phyloP scores from a whole-genome alignment of 148 eudicot species.

The Cornus suecica region DNA sequence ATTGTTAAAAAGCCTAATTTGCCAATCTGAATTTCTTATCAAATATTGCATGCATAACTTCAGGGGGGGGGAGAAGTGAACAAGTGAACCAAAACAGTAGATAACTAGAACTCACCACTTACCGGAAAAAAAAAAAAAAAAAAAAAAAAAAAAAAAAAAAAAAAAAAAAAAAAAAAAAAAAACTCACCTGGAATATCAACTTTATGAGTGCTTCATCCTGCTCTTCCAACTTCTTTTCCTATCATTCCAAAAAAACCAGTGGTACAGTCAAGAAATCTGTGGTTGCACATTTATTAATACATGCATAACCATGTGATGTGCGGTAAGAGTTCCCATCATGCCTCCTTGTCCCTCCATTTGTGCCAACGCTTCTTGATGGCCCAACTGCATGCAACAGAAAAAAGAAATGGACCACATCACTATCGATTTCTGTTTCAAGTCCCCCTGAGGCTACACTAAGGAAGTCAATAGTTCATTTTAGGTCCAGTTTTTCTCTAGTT shows the following conservation, averaged over 20 bases:
- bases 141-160: no score
- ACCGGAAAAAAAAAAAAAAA: no score
- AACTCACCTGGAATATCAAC: conserved; percentile 62
- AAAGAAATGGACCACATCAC: conserved; percentile 27
- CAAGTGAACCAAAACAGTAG: conserved; percentile 1
- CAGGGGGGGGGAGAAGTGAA: no score
- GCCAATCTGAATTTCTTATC: background rate
- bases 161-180: no score
- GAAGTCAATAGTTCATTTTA: background rate
- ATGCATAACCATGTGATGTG: background rate
- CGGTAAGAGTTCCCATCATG: conserved; percentile 19
- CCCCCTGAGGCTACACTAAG: conserved; percentile 1
- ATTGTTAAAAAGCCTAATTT: no score
- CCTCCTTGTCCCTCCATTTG: conserved; percentile 26
- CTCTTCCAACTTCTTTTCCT: conserved; percentile 73
- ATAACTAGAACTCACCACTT: conserved; percentile 27
- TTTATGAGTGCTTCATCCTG: conserved; percentile 88
- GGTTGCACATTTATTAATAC: no score
- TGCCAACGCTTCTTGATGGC: conserved; percentile 20
- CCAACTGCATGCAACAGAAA: conserved; percentile 40
- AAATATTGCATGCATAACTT: no score
- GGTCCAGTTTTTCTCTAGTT: background rate
- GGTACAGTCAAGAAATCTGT: background rate
- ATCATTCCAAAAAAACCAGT: background rate
- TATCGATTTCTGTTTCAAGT: conserved; percentile 22